Conservation (phyloP, 768 basidiomycete genomes). For the Termitomyces titanicus region DNA sequence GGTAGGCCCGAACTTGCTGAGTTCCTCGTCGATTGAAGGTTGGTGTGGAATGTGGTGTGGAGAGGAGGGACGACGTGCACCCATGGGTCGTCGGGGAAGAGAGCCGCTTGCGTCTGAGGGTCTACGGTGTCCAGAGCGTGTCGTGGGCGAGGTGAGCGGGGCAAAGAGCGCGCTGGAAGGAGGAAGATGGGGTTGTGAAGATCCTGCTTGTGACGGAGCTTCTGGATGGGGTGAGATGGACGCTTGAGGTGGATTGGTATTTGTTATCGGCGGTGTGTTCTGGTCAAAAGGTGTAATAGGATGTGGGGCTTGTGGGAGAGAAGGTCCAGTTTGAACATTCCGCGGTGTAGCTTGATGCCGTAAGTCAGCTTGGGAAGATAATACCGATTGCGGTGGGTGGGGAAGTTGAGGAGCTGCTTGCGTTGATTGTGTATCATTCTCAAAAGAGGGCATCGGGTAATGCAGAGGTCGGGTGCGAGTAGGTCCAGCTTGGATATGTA, state of each 20-base stretch:
- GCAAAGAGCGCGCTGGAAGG: neutral
- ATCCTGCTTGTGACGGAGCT: neutral
- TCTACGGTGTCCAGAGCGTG: neutral
- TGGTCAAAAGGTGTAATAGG: neutral
- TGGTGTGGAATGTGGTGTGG: neutral
- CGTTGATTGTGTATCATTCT: neutral
- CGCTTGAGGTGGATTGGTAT: too few relatives aligned
- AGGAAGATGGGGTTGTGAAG: neutral
- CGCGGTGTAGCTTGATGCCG: neutral
- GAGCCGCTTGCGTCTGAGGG: constrained; percentile 1
- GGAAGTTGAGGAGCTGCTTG: neutral
- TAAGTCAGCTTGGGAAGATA: neutral
- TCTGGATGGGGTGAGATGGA: neutral
- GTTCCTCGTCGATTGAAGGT: neutral
- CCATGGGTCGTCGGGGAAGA: neutral
- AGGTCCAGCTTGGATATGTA: neutral
- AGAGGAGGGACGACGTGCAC: neutral
- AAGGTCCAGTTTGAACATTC: too few relatives aligned
- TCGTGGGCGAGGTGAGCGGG: neutral
- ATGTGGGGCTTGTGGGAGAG: neutral
- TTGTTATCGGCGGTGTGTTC: neutral
- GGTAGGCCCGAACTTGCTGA: neutral
- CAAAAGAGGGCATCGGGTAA: neutral
- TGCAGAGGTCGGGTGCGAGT: neutral
- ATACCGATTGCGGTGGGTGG: neutral